Base-by-base conservation (phyloP, 2,329 filamentous ascomycete genomes). In the Nemania diffusa region DNA sequence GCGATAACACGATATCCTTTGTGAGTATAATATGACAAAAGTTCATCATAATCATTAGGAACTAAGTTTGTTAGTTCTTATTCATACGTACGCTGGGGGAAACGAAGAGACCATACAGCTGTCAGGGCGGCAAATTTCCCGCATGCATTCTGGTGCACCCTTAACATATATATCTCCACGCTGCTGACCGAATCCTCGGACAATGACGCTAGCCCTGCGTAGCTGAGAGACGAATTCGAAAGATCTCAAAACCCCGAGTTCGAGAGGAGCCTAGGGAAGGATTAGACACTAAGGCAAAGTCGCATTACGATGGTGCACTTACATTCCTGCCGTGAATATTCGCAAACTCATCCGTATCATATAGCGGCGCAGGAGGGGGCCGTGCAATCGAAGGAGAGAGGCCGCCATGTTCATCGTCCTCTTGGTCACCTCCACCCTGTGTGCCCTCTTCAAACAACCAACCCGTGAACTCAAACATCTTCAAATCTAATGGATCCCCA, bases 191-290 rank as follows among this genome's bases (percentile, higher is more conserved):
- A 97, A 97, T 56, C 93, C 91, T 62, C 94, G 88, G 17, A 97
- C 94, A 69, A 99, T 87, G 17, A 98, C 96, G 80, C 95, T 98
- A 11, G 96, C 94, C 73, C 96, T 89, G 67, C 96, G 90, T 37
- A 99, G 85, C 56, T 97, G 92, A 1, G 96, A 97, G 7, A 97
- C 91, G 74, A 99, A 99, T 73, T 99, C 96, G 75, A 98, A 99
- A 0, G 90, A 90, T 69, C 93, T 95, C 20, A 98, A 81, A 1
- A 98, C 86, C n/a, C 95, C 95, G 15, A 99, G 88, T 79, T 99
- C 95, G 34, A 97, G 85, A 0, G 89, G 85, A 32, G 82, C 82
- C 79, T 84, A 65, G 1, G 55, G 20, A 4, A 22, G 52, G 22
- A 15, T 73, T 71, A 74, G 76, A 46, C 5, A 55, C 32, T 62